phyloP scores from a whole-genome alignment of 2,329 filamentous ascomycete genomes.

The Hirsutella rhossiliensis region DNA sequence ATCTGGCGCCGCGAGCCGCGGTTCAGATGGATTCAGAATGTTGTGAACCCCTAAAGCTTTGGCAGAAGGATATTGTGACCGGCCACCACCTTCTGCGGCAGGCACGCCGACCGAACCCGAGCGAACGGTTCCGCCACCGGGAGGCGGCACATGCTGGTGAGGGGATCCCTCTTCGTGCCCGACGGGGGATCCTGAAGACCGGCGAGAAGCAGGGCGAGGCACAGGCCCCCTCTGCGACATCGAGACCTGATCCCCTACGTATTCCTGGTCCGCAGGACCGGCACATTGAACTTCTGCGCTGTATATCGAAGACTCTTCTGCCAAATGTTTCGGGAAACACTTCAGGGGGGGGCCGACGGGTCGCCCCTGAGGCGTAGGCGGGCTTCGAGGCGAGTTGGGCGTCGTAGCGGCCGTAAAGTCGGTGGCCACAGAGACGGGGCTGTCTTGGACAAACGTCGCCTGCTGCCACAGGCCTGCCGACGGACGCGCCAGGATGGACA shows the following conservation, averaged over 20 bases:
- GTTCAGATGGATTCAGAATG: constrained; percentile 24
- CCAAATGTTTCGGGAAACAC: constrained; percentile 10
- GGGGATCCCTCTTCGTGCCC: constrained; percentile 18
- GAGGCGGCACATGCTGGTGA: constrained; percentile 9
- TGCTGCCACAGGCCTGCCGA: constrained; percentile 21
- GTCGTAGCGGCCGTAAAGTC: constrained; percentile 19
- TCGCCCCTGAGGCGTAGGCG: constrained; percentile 20
- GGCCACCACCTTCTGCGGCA: constrained; percentile 10
- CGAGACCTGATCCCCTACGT: constrained; percentile 46
- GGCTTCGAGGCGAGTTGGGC: constrained; percentile 22
- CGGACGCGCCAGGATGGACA: constrained; percentile 21
- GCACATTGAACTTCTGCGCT: constrained; percentile 40
- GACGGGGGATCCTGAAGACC: constrained; percentile 31
- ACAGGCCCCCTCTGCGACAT: constrained; percentile 52
- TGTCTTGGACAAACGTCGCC: constrained; percentile 18
- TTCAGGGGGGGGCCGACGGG: constrained; percentile 10
- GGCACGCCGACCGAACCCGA: constrained; percentile 10
- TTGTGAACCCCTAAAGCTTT: constrained; percentile 23
- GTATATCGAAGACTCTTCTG: constrained; percentile 9
- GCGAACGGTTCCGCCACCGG: constrained; percentile 10
- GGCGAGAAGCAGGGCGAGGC: constrained; percentile 42
- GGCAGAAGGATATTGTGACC: constrained; percentile 12
- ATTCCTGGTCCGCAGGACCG: constrained; percentile 35
- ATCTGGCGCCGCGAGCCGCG: constrained; percentile 9
- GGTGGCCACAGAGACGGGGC: constrained; percentile 16